Conservation (phyloP, 2,329 filamentous ascomycete genomes). For the Beauveria scarabaeidicola region DNA sequence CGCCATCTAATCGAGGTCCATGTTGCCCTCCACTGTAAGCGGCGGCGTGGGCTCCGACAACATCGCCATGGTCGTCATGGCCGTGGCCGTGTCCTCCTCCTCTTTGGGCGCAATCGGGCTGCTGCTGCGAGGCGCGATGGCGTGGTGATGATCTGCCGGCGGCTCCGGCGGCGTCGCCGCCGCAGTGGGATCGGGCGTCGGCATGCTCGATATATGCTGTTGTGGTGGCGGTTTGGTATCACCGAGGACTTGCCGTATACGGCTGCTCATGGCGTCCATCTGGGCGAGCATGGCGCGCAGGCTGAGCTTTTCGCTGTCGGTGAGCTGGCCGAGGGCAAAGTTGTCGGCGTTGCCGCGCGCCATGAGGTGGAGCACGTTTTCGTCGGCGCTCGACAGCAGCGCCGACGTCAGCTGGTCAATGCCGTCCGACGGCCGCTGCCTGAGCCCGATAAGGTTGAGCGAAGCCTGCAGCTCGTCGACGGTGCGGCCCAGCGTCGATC, state of each 20-base stretch:
- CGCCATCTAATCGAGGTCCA: constrained; percentile 30
- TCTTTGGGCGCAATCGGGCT: constrained; percentile 20
- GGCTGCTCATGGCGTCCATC: constrained; percentile 35
- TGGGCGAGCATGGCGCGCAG: constrained; percentile 41
- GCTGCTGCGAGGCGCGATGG: constrained; percentile 11
- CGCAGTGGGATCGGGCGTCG: constrained; percentile 12
- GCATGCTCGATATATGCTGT: constrained; percentile 8
- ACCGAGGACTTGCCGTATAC: constrained; percentile 33
- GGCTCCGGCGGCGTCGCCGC: constrained; percentile 4
- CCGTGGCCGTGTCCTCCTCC: constrained; percentile 22
- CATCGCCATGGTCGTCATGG: constrained; percentile 15
- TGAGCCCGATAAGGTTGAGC: constrained; percentile 53
- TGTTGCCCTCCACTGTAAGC: constrained; percentile 29
- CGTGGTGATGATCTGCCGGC: neutral
- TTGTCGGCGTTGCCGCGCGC: constrained; percentile 37
- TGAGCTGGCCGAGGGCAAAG: constrained; percentile 32
- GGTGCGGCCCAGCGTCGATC: constrained; percentile 33
- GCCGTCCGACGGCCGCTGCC: constrained; percentile 39
- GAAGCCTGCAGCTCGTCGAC: constrained; percentile 59
- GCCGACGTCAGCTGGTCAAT: constrained; percentile 48
- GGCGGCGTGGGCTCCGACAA: constrained; percentile 32
- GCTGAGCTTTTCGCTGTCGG: constrained; percentile 32
- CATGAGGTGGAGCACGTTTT: constrained; percentile 38
- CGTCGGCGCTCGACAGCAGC: constrained; percentile 50
- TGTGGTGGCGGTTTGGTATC: constrained; percentile 15